Evolutionary conservation across 257 asterid genomes (phyloP).

Genomic region (Salvia rosmarinus): DNA sequence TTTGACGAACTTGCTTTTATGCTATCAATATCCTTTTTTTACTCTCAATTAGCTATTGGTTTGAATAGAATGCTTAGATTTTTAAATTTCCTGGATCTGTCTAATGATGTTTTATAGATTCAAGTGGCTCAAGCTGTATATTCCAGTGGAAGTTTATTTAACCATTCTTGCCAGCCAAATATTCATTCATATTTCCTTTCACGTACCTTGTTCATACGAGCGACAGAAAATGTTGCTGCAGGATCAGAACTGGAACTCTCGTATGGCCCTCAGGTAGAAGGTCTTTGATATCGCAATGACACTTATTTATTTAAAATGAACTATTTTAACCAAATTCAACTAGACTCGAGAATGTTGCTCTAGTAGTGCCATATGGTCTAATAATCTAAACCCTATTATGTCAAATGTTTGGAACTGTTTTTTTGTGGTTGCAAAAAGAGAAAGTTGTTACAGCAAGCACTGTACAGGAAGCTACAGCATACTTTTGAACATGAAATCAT

Average conservation of each 20-base stretch:
- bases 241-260: conserved; percentile 82
- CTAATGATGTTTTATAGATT: conserved; percentile 51
- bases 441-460: conserved; percentile 14
- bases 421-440: conserved; percentile 4
- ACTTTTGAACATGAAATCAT: not conserved
- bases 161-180: conserved; percentile 95
- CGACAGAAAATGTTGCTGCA: conserved; percentile 64
- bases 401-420: not conserved
- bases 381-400: not conserved
- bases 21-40: not conserved
- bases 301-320: conserved; percentile 11
- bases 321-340: conserved; percentile 26
- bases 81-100: conserved; percentile 29
- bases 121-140: conserved; percentile 94
- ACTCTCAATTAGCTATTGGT: conserved; percentile 23
- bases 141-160: conserved; percentile 76
- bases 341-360: conserved; percentile 21
- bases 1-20: conserved; percentile 13
- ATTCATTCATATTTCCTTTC: conserved; percentile 80
- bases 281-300: conserved; percentile 29
- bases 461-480: not conserved
- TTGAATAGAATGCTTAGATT: conserved; percentile 21
- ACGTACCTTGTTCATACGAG: conserved; percentile 75
- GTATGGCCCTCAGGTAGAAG: conserved; percentile 85
- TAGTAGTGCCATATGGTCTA: not conserved